Percentiles rank a stretch among this genome's conserved stretches.
Evolutionary conservation across 2,329 filamentous ascomycete species (phyloP).

Genomic region (Trichoderma koningii): DNA sequence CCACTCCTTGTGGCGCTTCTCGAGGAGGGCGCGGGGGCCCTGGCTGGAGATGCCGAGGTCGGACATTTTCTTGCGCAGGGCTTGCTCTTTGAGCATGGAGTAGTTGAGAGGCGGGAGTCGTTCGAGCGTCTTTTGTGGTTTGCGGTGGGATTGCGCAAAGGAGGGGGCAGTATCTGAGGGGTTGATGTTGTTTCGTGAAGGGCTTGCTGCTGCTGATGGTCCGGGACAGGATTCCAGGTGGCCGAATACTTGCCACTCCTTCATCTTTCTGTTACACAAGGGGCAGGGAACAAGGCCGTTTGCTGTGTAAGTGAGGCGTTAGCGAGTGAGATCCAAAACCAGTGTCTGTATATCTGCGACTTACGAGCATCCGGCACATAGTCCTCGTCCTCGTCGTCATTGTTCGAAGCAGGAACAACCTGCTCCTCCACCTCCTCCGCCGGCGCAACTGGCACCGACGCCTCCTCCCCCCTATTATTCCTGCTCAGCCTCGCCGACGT

Average conservation of each 20-base stretch:
- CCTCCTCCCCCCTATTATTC: slow-evolving; percentile 36
- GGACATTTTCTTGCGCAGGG: slow-evolving; percentile 75
- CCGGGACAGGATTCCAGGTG: slow-evolving; percentile 71
- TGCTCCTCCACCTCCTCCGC: slow-evolving; percentile 29
- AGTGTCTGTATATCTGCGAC: neutral
- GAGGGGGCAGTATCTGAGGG: neutral
- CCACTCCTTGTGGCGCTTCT: slow-evolving; percentile 88
- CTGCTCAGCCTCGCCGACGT: slow-evolving; percentile 55
- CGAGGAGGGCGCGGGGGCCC: slow-evolving; percentile 70
- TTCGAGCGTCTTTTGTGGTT: slow-evolving; percentile 50
- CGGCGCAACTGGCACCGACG: slow-evolving; percentile 34
- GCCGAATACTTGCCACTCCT: slow-evolving; percentile 71
- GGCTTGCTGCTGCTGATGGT: slow-evolving; percentile 36
- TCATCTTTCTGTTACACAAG: slow-evolving; percentile 78
- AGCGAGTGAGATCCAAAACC: neutral
- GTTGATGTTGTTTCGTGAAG: neutral
- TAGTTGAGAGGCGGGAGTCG: slow-evolving; percentile 83
- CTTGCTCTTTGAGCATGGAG: slow-evolving; percentile 76
- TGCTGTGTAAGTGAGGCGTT: slow-evolving; percentile 43
- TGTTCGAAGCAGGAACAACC: slow-evolving; percentile 30
- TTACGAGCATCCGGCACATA: slow-evolving; percentile 37
- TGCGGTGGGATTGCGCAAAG: slow-evolving; percentile 34
- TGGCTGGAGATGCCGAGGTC: slow-evolving; percentile 76
- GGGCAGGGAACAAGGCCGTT: slow-evolving; percentile 84
- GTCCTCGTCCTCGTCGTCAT: slow-evolving; percentile 33